Base-by-base conservation (phyloP, 768 basidiomycete species). In the Boletus pseudo-olivaceus region DNA sequence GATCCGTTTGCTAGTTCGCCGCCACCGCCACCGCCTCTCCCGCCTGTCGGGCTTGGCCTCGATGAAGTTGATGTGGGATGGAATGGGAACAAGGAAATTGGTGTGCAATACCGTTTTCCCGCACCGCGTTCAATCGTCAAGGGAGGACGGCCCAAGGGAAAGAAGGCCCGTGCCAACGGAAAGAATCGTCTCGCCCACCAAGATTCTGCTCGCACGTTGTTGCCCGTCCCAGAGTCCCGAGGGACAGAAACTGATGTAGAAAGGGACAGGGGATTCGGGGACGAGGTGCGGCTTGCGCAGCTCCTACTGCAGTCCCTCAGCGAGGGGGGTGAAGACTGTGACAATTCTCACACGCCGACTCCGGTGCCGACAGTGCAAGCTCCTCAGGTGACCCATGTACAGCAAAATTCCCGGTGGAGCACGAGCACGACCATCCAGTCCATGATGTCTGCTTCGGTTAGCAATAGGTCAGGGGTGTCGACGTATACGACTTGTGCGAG, bases 1-100 rank as follows among this genome's bases (percentile, higher is more conserved):
- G 69, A 70, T 49, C 69, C 69, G 19, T 70, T 70, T 5, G 69
- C 69, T 15, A 71, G 71, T 19, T 63, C 58, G 1, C 69, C 69
- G n/a, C 68, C 69, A 1, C 66, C 57, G n/a, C 70, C 68, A 7
- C 69, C 70, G 4, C 66, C 67, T 34, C 49, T 66, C 10, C 67
- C 66, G n/a, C 60, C 70, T 17, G 19, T 62, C 0, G 61, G 59
- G 15, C 62, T 72, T 29, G 66, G 60, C 20, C 61, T 68, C 20
- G 66, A 68, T 26, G 67, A 70, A 46, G 49, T 62, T 8, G 64
- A 70, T 38, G 60, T 62, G 12, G 62, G 68, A 30, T 68, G 62
- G 60, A 59, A 60, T 32, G 56, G 60, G 54, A 58, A 49, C 47
- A 59, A 49, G 45, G 68, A 58, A 40, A 68, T 70, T 29, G 41